Evolutionary conservation across 345 rosid genomes (phyloP).

Genomic region (Eucalyptus decipiens): DNA sequence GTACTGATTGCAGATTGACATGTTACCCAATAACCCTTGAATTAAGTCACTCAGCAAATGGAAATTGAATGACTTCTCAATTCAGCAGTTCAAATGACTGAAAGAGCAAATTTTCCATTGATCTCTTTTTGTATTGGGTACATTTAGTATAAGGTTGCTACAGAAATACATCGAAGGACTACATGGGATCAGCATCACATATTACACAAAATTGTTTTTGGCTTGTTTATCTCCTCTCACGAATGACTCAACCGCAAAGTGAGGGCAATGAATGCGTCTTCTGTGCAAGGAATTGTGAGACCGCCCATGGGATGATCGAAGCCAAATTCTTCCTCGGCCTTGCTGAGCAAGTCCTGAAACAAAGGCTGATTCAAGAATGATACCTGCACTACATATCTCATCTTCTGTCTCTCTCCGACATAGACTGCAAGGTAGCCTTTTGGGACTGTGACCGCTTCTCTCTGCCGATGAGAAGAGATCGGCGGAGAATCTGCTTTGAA

Average conservation of each 20-base stretch:
- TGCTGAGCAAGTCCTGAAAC: conserved; percentile 12
- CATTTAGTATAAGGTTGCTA: background rate
- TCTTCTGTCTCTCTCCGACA: conserved; percentile 17
- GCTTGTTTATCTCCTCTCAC: background rate
- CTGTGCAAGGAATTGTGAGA: conserved; percentile 21
- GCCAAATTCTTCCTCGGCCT: conserved; percentile 24
- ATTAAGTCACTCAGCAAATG: background rate
- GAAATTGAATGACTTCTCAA: background rate
- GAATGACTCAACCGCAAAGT: background rate
- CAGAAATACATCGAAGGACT: background rate
- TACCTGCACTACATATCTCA: conserved; percentile 12
- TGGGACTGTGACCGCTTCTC: background rate
- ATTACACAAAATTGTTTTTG: background rate
- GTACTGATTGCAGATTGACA: background rate
- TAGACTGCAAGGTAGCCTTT: conserved; percentile 21
- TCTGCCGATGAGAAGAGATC: background rate
- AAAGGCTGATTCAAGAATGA: conserved; percentile 15
- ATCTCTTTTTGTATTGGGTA: background rate
- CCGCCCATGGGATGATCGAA: conserved; percentile 26
- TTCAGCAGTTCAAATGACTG: background rate
- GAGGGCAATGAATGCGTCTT: conserved; percentile 8
- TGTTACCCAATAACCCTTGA: background rate
- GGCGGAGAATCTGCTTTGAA: background rate
- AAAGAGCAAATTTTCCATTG: background rate
- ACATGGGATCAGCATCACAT: background rate